Evolutionary conservation across 352 stramenopile species (phyloP).

Genomic region (Peronospora destructor): DNA sequence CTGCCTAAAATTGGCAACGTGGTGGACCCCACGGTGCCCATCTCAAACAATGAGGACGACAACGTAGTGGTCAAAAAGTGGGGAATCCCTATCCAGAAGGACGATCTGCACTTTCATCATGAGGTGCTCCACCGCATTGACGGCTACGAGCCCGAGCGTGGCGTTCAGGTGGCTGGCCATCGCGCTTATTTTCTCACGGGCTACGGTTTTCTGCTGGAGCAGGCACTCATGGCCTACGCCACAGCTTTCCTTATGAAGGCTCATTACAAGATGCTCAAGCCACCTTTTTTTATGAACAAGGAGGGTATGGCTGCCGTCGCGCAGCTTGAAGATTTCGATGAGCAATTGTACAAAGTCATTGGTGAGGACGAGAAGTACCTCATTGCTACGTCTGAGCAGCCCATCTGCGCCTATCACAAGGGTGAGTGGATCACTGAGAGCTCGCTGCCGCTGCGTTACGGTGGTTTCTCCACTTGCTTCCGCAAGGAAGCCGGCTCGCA

Average conservation of each 20-base stretch:
- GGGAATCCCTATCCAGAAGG: conserved; percentile 56
- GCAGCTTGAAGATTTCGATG: conserved; percentile 99
- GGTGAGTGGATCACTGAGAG: conserved; percentile 87
- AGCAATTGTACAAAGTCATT: conserved; percentile 99
- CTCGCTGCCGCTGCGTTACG: conserved; percentile 77
- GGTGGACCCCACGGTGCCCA: conserved; percentile 92
- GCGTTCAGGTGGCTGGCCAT: conserved; percentile 94
- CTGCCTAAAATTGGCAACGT: conserved; percentile 94
- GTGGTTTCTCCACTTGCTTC: conserved; percentile 99
- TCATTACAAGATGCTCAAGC: conserved; percentile 97
- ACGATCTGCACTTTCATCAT: conserved; percentile 91
- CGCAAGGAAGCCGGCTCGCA: conserved; percentile 98
- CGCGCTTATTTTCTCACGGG: conserved; percentile 99
- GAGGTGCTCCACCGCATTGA: conserved; percentile 97
- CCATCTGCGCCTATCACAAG: conserved; percentile 97
- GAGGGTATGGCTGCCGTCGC: conserved; percentile 96
- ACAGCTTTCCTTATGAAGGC: conserved; percentile 93
- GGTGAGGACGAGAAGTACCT: conserved; percentile 98
- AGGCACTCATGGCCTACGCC: conserved; percentile 98
- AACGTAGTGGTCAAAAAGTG: conserved; percentile 91
- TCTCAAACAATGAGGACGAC: conserved; percentile 95
- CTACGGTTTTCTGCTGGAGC: conserved; percentile 96
- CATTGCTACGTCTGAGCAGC: conserved; percentile 99
- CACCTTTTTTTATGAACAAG: conserved; percentile 99
- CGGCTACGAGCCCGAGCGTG: conserved; percentile 97